Conservation (phyloP, 2,329 filamentous ascomycete species). For the Talaromyces rugulosus region DNA sequence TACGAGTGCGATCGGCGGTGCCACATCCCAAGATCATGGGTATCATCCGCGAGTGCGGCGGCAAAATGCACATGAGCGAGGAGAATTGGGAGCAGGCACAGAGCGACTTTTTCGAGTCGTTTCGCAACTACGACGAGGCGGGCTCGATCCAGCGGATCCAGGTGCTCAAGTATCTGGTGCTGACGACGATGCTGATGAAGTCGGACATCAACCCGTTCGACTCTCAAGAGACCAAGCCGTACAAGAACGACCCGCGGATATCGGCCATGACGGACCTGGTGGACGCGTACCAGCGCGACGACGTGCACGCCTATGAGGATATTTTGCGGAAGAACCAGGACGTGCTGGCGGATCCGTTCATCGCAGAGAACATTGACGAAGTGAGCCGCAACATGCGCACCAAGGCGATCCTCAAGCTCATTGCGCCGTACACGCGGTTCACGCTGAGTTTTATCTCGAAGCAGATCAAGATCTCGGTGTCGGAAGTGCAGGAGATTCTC, state of each 20-base stretch:
- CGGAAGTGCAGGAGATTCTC: constrained; percentile 92
- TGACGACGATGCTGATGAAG: constrained; percentile 98
- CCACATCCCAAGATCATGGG: constrained; percentile 99
- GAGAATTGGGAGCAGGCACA: constrained; percentile 98
- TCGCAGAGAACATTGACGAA: constrained; percentile 98
- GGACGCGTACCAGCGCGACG: constrained; percentile 91
- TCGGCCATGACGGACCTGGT: constrained; percentile 96
- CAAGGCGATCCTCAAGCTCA: constrained; percentile 87
- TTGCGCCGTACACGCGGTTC: constrained; percentile 92
- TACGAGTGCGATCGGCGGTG: constrained; percentile 92
- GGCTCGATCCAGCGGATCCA: constrained; percentile 94
- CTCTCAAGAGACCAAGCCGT: constrained; percentile 97
- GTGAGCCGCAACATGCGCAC: constrained; percentile 97
- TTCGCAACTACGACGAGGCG: constrained; percentile 97
- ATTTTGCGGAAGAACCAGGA: constrained; percentile 85
- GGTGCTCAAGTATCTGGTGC: constrained; percentile 91
- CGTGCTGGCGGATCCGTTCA: constrained; percentile 86
- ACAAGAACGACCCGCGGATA: constrained; percentile 91
- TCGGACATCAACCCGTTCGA: constrained; percentile 98
- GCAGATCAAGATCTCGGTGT: constrained; percentile 77
- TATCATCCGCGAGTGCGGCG: constrained; percentile 95
- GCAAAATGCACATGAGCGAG: constrained; percentile 99
- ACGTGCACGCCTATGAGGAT: constrained; percentile 85
- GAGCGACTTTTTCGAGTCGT: constrained; percentile 97
- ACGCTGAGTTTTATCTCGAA: constrained; percentile 81